Conservation (phyloP, 1,284 basidiomycete genomes). For the Irpex rosettiformis region DNA sequence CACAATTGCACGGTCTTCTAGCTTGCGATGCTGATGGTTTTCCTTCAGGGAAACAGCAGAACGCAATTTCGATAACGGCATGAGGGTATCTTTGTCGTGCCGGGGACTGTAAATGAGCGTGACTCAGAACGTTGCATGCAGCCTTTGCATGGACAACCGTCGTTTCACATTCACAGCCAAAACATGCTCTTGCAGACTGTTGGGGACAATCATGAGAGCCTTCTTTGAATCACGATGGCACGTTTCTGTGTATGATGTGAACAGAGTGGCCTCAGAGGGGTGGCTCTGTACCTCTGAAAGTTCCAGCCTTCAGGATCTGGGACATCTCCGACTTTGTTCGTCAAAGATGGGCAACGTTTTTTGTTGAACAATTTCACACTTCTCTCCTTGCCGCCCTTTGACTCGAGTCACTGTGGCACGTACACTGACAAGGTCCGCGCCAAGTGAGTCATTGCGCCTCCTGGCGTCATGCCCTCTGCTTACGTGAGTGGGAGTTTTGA, state of each 20-base stretch:
- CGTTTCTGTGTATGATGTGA: not conserved
- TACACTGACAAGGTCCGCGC: not conserved
- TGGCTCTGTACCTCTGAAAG: too few relatives aligned
- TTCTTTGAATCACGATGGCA: not conserved
- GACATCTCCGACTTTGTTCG: not conserved
- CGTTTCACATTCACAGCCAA: not conserved
- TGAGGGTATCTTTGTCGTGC: too few relatives aligned
- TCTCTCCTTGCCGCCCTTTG: not conserved
- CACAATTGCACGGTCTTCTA: not conserved
- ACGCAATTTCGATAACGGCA: not conserved
- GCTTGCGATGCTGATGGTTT: not conserved
- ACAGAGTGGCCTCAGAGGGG: too few relatives aligned
- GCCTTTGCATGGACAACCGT: too few relatives aligned
- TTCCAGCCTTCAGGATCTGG: too few relatives aligned
- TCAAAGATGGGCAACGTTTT: not conserved
- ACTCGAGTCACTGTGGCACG: not conserved
- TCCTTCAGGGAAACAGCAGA: not conserved
- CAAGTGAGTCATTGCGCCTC: not conserved
- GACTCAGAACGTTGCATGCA: too few relatives aligned
- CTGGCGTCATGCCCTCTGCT: not conserved
- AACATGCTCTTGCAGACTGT: not conserved
- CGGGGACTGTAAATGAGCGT: too few relatives aligned
- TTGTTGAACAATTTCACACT: not conserved
- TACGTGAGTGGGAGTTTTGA: not conserved
- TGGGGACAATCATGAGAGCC: not conserved